Base-by-base conservation (phyloP, 495 filamentous ascomycete genomes). In the Penicillium pancosmium region DNA sequence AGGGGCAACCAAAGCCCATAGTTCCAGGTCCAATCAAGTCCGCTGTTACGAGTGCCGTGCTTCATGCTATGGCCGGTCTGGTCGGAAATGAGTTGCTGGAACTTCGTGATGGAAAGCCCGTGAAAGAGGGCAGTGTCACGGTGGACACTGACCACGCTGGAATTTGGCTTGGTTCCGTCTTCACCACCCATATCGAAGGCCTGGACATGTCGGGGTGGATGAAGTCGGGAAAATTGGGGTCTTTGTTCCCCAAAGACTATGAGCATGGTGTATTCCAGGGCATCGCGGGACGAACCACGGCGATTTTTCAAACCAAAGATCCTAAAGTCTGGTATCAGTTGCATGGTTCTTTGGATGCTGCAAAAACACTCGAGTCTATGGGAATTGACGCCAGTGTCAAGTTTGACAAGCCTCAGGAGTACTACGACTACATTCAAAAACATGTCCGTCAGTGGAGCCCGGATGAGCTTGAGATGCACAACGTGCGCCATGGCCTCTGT, bases 391-490 rank as follows among this genome's bases (percentile, higher is more conserved):
- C 57, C 6, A 49, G 63, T 44, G 57, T 69, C 11, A 25, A n/a
- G 1, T 57, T 53, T 16, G 40, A 54, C 8, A 54, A 23, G 0
- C 34, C 25, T 0, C 5, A 36, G 18, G 54, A 49, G 2, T 48
- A 44, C 15, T 62, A 62, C 23, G 50, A 54, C 19, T 68, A 68
- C 52, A 70, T 74, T 6, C 55, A 57, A 5, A 21, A 62, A 7
- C 68, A 71, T 55, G 54, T 74, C 5, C 44, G 47, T 9, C 53
- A 64, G 12, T 74, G 64, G 64, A 70, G 60, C 19, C 21, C 72
- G 0, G 70, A 74, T 57, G 72, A 74, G 44, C 63, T 74, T 15
- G 72, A 74, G 51, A 71, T 73, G 70, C 66, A 64, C 18, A 74
- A 68, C 34, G 31, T 71, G 15, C 59, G 59, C 4, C 53, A 73